Percentiles rank a stretch among this genome's conserved stretches.
These are phyloP conservation scores for Aspergillus hancockii DNA, from an alignment of 495 filamentous ascomycete species.

Conservation along the genomic window DNA sequence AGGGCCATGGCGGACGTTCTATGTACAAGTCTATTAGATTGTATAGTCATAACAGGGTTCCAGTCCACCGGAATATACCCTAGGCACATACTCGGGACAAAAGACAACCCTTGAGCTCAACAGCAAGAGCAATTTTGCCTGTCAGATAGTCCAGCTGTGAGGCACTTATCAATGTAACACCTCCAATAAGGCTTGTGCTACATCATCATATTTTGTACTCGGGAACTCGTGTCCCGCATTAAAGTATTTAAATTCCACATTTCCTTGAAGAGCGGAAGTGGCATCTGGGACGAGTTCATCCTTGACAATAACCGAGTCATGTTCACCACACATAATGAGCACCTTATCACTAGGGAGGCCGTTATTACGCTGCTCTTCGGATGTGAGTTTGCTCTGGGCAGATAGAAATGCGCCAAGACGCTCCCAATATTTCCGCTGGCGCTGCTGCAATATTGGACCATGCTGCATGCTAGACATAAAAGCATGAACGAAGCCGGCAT, in stretches of 20 bases:
- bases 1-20: conserved; percentile 12
- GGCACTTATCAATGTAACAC: conserved; percentile 31
- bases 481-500: conserved; percentile 55
- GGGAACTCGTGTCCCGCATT: conserved; percentile 61
- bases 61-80: background rate
- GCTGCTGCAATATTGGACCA: conserved; percentile 53
- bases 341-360: conserved; percentile 51
- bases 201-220: conserved; percentile 52
- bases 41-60: background rate
- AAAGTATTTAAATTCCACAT: conserved; percentile 47
- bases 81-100: background rate
- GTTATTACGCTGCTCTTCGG: conserved; percentile 19
- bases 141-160: conserved; percentile 10
- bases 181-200: conserved; percentile 47
- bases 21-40: conserved; percentile 32
- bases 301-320: conserved; percentile 54
- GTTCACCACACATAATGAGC: conserved; percentile 53
- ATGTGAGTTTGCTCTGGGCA: conserved; percentile 34
- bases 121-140: conserved; percentile 1
- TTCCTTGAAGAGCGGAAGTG: conserved; percentile 48
- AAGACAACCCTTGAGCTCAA: conserved; percentile 6
- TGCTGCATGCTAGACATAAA: conserved; percentile 60
- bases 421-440: conserved; percentile 55
- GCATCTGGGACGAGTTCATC: conserved; percentile 60
- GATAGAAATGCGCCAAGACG: conserved; percentile 53